Conservation (phyloP, 75 land plant species). For the Cunninghamia lanceolata region DNA sequence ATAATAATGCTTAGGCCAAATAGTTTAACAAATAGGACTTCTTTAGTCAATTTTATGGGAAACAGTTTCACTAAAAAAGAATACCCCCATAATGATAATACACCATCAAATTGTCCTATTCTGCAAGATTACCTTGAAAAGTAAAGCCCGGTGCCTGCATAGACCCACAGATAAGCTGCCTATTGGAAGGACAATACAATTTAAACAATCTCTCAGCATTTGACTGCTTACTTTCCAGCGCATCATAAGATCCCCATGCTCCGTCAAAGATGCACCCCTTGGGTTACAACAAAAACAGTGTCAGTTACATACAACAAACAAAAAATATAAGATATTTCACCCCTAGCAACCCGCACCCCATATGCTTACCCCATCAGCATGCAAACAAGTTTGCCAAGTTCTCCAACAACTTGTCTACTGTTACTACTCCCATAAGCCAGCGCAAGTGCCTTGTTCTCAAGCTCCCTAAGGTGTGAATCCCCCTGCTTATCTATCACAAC, state of each 20-base stretch:
- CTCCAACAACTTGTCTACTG: slow-evolving; percentile 54
- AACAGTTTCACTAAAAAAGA: background rate
- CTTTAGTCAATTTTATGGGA: background rate
- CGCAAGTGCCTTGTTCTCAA: slow-evolving; percentile 40
- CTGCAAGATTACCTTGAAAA: slow-evolving; percentile 65
- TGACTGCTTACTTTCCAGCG: slow-evolving; percentile 61
- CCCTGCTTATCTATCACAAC: slow-evolving; percentile 52
- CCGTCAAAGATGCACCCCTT: slow-evolving; percentile 52
- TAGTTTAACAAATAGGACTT: background rate
- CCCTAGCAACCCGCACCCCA: background rate
- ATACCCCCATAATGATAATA: background rate
- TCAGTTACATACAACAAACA: background rate
- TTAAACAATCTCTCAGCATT: slow-evolving; percentile 48
- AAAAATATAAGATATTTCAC: slow-evolving; percentile 3
- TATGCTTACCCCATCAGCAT: slow-evolving; percentile 73
- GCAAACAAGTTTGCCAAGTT: slow-evolving; percentile 80
- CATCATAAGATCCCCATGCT: slow-evolving; percentile 43
- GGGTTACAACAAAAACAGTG: slow-evolving; percentile 12
- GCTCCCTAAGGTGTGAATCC: slow-evolving; percentile 58
- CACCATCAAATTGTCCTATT: background rate
- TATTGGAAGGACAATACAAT: slow-evolving; percentile 66
- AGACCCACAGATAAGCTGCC: slow-evolving; percentile 78
- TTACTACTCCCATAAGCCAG: slow-evolving; percentile 40
- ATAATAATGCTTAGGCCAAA: background rate
- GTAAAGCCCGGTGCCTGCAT: slow-evolving; percentile 79